These are phyloP conservation scores for Clavaria fumosa DNA, from an alignment of 768 basidiomycete species.

Conservation along the genomic window DNA sequence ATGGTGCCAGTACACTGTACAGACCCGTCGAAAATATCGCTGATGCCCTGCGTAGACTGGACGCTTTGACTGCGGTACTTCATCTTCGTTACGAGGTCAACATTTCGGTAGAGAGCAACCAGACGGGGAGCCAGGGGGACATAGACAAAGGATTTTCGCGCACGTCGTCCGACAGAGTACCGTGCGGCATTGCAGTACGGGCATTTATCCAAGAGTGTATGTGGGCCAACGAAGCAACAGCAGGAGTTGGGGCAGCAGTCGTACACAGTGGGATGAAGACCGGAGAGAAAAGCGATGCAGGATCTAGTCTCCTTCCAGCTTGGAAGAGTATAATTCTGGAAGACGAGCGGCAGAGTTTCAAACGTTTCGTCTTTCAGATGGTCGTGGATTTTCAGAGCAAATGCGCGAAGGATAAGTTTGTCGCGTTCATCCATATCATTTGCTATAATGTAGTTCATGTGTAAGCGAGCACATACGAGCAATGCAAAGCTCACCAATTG, in stretches of 20 bases:
- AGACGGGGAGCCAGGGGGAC: too few species aligned
- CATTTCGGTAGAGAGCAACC: conserved; percentile 12
- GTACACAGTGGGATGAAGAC: conserved; percentile 17
- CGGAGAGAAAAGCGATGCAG: conserved; percentile 18
- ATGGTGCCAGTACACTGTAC: too few species aligned
- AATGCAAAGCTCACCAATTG: too few species aligned
- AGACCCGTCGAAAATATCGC: conserved; percentile 24
- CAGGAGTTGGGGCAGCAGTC: conserved; percentile 32
- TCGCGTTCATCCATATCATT: too few species aligned
- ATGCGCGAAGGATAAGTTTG: too few species aligned
- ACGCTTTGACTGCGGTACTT: conserved; percentile 14
- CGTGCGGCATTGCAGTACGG: conserved; percentile 21
- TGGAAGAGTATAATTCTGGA: too few species aligned
- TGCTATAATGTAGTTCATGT: too few species aligned
- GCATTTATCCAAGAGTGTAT: conserved; percentile 16
- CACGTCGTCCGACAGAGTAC: conserved; percentile 16
- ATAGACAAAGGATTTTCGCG: conserved; percentile 24
- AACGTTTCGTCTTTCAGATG: too few species aligned
- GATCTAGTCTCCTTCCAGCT: conserved; percentile 11
- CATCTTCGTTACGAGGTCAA: conserved; percentile 11
- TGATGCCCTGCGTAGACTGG: conserved; percentile 10
- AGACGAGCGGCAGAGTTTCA: too few species aligned
- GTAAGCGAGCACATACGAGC: too few species aligned
- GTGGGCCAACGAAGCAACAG: conserved; percentile 20
- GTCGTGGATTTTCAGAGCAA: too few species aligned